A percentile compares a stretch with the other conserved stretches of the same genome.
phyloP scores from a whole-genome alignment of 768 basidiomycete genomes.

The Boletus barrowsii region DNA sequence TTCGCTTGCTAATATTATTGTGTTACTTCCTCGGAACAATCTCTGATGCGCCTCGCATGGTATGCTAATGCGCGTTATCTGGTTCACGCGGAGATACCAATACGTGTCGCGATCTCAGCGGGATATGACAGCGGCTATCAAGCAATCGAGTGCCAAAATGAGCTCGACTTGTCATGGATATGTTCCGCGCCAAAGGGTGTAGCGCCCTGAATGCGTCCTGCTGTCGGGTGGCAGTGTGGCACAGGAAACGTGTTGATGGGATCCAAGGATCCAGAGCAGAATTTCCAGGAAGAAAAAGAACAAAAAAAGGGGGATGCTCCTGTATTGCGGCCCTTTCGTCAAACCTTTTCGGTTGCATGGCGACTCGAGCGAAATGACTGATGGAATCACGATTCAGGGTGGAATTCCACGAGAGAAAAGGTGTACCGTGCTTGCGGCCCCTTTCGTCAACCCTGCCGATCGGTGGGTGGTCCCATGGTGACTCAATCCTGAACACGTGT shows the following conservation, averaged over 20 bases:
- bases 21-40: neutral
- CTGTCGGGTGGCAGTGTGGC: neutral
- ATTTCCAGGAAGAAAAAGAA: neutral
- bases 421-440: neutral
- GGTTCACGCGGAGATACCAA: neutral
- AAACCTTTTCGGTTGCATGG: neutral
- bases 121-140: neutral
- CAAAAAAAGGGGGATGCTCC: too few species aligned
- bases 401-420: neutral
- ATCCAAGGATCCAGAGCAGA: neutral
- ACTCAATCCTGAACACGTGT: neutral
- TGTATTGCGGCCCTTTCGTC: neutral
- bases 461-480: neutral
- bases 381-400: neutral
- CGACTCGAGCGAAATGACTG: constrained; percentile 5
- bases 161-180: neutral
- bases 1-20: neutral
- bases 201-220: neutral
- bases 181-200: neutral
- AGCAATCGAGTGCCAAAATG: neutral
- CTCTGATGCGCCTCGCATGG: neutral
- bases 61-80: neutral
- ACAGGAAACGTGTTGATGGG: constrained; percentile 16
- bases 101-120: neutral
- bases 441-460: neutral